Evolutionary conservation across 371 early-diverging fungal genomes (phyloP).

Genomic region (Scutellospora calospora): DNA sequence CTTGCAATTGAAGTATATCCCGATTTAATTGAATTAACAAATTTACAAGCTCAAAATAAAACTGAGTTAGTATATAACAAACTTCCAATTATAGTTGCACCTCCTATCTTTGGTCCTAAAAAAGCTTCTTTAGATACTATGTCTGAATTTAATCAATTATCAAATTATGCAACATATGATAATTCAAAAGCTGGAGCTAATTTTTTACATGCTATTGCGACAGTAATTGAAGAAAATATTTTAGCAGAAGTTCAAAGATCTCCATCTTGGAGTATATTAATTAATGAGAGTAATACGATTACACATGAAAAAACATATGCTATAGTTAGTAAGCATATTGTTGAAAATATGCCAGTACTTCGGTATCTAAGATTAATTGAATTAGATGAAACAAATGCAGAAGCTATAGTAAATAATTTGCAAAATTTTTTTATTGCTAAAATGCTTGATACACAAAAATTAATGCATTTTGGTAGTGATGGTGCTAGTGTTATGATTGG

Average conservation of each 20-base stretch:
- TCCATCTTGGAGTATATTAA: not conserved
- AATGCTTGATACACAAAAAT: not conserved
- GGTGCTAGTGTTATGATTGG: not conserved
- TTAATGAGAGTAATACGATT: conserved; percentile 8
- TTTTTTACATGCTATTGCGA: not conserved
- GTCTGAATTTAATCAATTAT: not conserved
- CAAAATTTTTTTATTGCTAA: not conserved
- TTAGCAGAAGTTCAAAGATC: not conserved
- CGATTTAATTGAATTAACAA: not conserved
- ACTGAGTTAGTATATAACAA: not conserved
- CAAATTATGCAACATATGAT: conserved; percentile 4
- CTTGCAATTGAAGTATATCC: not conserved
- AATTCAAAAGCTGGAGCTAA: not conserved
- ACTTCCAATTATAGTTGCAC: not conserved
- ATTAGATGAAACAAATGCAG: not conserved
- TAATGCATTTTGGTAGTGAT: conserved; percentile 5
- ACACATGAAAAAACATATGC: not conserved
- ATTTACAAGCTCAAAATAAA: not conserved
- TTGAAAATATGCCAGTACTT: not conserved
- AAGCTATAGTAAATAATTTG: not conserved
- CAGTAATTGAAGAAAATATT: not conserved
- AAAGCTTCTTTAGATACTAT: not conserved
- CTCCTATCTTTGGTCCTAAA: not conserved
- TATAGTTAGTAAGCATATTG: not conserved
- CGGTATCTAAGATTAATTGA: not conserved